Conservation (phyloP, 2,329 filamentous ascomycete species). For the Dactylellina sp. region DNA sequence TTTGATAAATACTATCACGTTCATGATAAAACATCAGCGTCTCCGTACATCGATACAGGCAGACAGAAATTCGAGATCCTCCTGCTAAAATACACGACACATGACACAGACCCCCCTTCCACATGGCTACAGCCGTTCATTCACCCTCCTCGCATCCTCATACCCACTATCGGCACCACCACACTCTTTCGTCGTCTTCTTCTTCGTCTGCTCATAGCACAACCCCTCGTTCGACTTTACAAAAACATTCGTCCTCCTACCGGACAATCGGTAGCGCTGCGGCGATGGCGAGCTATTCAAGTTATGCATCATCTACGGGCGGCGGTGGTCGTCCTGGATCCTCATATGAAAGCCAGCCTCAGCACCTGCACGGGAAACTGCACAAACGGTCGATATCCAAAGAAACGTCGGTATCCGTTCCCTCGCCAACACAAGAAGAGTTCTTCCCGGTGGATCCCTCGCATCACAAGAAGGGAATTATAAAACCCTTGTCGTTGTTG, state of each 20-base stretch:
- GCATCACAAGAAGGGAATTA: constrained; percentile 55
- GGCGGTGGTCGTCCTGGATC: constrained; percentile 39
- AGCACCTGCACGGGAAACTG: constrained; percentile 52
- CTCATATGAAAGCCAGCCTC: constrained; percentile 44
- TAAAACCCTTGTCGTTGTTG: constrained; percentile 50
- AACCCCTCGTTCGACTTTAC: constrained; percentile 41
- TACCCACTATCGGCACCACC: constrained; percentile 49
- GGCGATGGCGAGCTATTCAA: constrained; percentile 53
- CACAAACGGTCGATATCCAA: constrained; percentile 56
- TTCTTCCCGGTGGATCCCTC: constrained; percentile 48
- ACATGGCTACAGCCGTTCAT: constrained; percentile 57
- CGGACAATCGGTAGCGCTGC: constrained; percentile 48
- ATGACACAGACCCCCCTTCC: constrained; percentile 34
- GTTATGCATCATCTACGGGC: constrained; percentile 42
- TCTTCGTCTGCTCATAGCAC: constrained; percentile 41
- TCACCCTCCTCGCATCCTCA: constrained; percentile 48
- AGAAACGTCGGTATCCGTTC: constrained; percentile 45
- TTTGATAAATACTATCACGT: background rate
- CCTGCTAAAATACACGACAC: constrained; percentile 23
- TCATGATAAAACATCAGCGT: background rate
- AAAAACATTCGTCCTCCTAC: constrained; percentile 54
- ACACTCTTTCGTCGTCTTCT: constrained; percentile 33
- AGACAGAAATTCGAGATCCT: background rate
- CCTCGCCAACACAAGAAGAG: constrained; percentile 42
- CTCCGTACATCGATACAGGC: background rate